A percentile compares a stretch with the other conserved stretches of the same genome.
These are phyloP conservation scores for Sonneratia alba DNA, from an alignment of 345 rosid genomes.

Conservation along the genomic window DNA sequence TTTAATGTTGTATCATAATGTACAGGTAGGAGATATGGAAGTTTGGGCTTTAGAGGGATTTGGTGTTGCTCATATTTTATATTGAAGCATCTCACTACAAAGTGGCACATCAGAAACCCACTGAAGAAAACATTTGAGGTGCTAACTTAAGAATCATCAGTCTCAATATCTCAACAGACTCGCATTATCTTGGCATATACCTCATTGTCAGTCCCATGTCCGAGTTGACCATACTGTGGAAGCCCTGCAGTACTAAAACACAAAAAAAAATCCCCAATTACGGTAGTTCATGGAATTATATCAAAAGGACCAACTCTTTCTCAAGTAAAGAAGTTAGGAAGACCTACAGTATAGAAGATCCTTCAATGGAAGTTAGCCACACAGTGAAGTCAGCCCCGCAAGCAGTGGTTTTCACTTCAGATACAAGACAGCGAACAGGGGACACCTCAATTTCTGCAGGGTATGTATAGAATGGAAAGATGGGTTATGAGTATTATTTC, in stretches of 20 bases:
- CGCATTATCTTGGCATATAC: slow-evolving; percentile 26
- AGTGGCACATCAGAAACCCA: neutral
- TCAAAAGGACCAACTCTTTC: neutral
- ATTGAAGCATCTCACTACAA: neutral
- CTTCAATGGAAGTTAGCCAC: slow-evolving; percentile 83
- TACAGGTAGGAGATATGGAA: too few relatives aligned
- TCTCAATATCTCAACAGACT: neutral
- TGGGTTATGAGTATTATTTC: neutral
- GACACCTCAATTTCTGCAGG: slow-evolving; percentile 61
- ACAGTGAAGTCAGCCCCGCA: slow-evolving; percentile 94
- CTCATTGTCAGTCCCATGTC: slow-evolving; percentile 99
- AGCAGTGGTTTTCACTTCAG: slow-evolving; percentile 65
- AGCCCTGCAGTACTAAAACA: slow-evolving; percentile 84
- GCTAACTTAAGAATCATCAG: neutral
- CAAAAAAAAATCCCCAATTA: slow-evolving; percentile 19
- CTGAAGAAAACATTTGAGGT: neutral
- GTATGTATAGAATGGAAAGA: slow-evolving; percentile 4
- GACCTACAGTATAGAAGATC: slow-evolving; percentile 91
- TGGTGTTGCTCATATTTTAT: neutral
- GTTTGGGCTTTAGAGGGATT: too few relatives aligned
- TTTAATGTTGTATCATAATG: slow-evolving; percentile 71
- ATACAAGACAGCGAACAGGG: slow-evolving; percentile 70
- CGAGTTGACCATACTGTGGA: slow-evolving; percentile 99
- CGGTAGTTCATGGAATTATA: neutral
- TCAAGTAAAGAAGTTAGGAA: slow-evolving; percentile 25